Percentiles rank a stretch among this genome's conserved stretches.
These are phyloP conservation scores for Cercospora sesami DNA, from an alignment of 2,329 filamentous ascomycete species.

Conservation along the genomic window DNA sequence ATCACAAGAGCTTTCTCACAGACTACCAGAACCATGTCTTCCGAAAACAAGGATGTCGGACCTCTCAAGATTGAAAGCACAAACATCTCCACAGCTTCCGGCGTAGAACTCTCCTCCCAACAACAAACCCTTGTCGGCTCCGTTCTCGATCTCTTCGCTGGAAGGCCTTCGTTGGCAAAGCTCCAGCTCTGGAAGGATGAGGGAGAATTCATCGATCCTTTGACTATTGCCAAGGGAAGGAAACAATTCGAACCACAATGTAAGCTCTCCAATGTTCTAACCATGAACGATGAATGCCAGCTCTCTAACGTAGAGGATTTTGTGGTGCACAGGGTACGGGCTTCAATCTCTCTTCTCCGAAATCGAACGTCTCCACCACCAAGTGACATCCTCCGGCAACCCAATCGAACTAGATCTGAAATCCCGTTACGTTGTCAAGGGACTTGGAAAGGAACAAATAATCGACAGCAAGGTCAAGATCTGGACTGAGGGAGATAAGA, in stretches of 20 bases:
- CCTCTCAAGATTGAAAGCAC: conserved; percentile 55
- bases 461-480: conserved; percentile 54
- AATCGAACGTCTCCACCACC: conserved; percentile 57
- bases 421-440: conserved; percentile 56
- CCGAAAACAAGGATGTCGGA: conserved; percentile 19
- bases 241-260: conserved; percentile 53
- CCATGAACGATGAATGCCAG: too few species aligned
- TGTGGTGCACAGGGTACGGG: conserved; percentile 54
- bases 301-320: not conserved
- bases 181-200: conserved; percentile 61
- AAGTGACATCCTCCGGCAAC: conserved; percentile 57
- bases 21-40: not conserved
- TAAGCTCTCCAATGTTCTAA: not conserved
- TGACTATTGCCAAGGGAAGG: conserved; percentile 59
- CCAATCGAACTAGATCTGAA: conserved; percentile 60
- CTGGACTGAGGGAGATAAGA: conserved; percentile 47
- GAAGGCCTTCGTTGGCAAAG: conserved; percentile 59
- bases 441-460: conserved; percentile 52
- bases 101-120: conserved; percentile 51
- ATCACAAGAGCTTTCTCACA: not conserved
- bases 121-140: conserved; percentile 59
- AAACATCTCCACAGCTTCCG: conserved; percentile 54
- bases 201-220: conserved; percentile 59
- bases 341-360: conserved; percentile 59
- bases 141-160: conserved; percentile 63